Base-by-base conservation (phyloP, 352 stramenopile species). In the Vaucheria bursata region DNA sequence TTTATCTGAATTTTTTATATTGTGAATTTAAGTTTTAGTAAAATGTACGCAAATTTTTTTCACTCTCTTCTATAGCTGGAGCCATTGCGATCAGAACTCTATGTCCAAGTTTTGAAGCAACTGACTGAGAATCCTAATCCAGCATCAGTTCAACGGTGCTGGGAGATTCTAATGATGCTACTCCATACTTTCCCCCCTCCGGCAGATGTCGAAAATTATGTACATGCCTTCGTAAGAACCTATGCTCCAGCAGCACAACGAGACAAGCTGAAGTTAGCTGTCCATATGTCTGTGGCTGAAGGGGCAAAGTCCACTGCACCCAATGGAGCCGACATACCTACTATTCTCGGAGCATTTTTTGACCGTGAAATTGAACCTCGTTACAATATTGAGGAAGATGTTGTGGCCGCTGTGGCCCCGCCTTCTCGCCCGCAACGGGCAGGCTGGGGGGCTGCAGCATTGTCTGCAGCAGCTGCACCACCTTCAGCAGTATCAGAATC, bases 41-140 rank as follows among this genome's bases (percentile, higher is more conserved):
- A 4, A 29, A 8, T 18, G 12, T 74, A n/a, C n/a, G n/a, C n/a
- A n/a, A n/a, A n/a, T n/a, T n/a, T n/a, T 31, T n/a, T 75, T 6
- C 40, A 29, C 7, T 7, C 38, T 31, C 45, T 0, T 2, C 2
- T 52, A 40, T 59, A 68, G 32, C 74, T 85, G 33, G 37, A 53
- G 0, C 36, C 6, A 1, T 70, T 90, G 1, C 85, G 87, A 7
- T 84, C 85, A 35, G 87, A 90, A 77, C 34, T 87, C 1, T 90
- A 89, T 74, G 71, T 88, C 8, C 87, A 90, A 79, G 40, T 88
- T 39, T 87, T 89, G 78, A 90, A 90, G 76, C 87, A 90, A 75
- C 84, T 90, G 37, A 87, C 80, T 0, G 69, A 84, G 29, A 90
- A 90, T 78, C 81, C 85, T 0, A 84, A 52, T 40, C 50, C 66